Conservation (phyloP, 352 stramenopile species). For the Pythium brachiatum region DNA sequence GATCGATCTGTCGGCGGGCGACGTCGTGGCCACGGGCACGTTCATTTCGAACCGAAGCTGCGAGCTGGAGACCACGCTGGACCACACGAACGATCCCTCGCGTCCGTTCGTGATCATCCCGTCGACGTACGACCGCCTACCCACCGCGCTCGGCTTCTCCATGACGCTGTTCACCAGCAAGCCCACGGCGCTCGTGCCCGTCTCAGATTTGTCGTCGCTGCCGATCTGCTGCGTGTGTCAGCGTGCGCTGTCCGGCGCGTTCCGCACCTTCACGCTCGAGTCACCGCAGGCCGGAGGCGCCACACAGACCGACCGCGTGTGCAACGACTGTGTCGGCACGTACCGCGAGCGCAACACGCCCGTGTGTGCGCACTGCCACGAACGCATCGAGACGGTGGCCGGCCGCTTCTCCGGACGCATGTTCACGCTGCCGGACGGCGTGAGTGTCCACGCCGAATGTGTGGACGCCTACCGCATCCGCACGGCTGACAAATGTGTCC, state of each 20-base stretch:
- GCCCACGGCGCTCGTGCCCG: constrained; percentile 29
- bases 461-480: constrained; percentile 86
- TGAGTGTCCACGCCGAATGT: constrained; percentile 77
- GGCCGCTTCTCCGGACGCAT: constrained; percentile 75
- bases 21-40: constrained; percentile 76
- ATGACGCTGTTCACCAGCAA: constrained; percentile 31
- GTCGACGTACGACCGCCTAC: constrained; percentile 31
- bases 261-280: constrained; percentile 34
- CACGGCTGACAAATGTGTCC: constrained; percentile 73
- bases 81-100: constrained; percentile 15
- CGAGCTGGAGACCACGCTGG: constrained; percentile 51
- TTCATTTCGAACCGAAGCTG: constrained; percentile 87
- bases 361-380: constrained; percentile 68
- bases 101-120: constrained; percentile 35
- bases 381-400: constrained; percentile 75
- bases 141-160: constrained; percentile 18
- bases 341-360: constrained; percentile 78
- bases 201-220: constrained; percentile 33
- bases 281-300: not conserved
- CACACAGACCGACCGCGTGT: constrained; percentile 69
- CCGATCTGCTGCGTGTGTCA: constrained; percentile 39
- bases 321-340: constrained; percentile 68
- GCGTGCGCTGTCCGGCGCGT: constrained; percentile 29
- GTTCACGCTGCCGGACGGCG: constrained; percentile 75
- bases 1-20: constrained; percentile 67